phyloP scores from a whole-genome alignment of 305 asterid genomes.

The Ilex paraguariensis region DNA sequence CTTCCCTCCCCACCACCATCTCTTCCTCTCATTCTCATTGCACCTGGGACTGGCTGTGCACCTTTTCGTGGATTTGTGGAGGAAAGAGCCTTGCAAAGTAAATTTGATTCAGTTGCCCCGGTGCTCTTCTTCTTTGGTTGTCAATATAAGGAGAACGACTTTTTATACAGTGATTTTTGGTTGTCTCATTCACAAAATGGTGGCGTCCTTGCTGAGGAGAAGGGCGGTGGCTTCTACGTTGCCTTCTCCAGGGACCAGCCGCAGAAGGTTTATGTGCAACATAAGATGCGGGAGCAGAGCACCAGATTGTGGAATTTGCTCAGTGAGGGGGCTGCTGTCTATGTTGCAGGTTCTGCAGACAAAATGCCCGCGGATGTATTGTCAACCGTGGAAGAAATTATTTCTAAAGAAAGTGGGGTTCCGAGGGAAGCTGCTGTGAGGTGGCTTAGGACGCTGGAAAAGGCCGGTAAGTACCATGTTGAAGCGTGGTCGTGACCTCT shows the following conservation, averaged over 20 bases:
- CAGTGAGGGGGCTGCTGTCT: conserved; percentile 66
- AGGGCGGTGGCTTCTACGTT: conserved; percentile 80
- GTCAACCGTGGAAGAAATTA: conserved; percentile 67
- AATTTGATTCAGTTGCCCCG: conserved; percentile 60
- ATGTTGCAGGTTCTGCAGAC: conserved; percentile 90
- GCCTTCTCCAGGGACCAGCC: conserved; percentile 90
- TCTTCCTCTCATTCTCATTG: conserved; percentile 80
- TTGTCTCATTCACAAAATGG: conserved; percentile 45
- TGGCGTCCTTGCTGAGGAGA: conserved; percentile 73
- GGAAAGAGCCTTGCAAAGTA: conserved; percentile 71
- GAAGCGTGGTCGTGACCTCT: conserved; percentile 83
- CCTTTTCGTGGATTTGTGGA: conserved; percentile 88
- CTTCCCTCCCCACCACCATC: conserved; percentile 74
- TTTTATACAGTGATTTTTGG: conserved; percentile 82
- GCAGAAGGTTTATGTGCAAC: conserved; percentile 84
- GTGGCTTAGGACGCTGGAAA: conserved; percentile 72
- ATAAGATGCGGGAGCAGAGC: conserved; percentile 72
- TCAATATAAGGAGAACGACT: conserved; percentile 65
- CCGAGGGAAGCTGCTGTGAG: conserved; percentile 55
- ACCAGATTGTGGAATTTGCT: conserved; percentile 63
- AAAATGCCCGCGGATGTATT: conserved; percentile 90
- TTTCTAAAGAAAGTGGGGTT: conserved; percentile 54
- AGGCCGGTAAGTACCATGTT: conserved; percentile 75
- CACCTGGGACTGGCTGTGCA: conserved; percentile 98
- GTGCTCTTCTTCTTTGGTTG: conserved; percentile 84